A percentile compares a stretch with the other conserved stretches of the same genome.
Conservation (phyloP, 2,329 filamentous ascomycete species). For the Alternaria burnsii region DNA sequence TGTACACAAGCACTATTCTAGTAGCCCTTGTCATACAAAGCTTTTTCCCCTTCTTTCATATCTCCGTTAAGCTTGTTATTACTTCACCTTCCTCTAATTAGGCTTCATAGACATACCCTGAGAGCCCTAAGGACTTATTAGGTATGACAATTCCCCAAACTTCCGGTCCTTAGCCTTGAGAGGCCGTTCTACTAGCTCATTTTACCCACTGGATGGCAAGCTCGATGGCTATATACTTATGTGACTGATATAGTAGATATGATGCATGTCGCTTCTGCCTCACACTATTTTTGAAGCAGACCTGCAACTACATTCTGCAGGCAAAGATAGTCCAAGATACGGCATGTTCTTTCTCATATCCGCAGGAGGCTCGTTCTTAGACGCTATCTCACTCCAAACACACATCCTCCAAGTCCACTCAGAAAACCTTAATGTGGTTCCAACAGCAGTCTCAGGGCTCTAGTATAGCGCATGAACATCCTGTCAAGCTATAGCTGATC, state of each 20-base stretch:
- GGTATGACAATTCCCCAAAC: fast-evolving
- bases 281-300: not conserved
- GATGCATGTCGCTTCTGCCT: no score
- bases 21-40: not conserved
- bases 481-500: not conserved
- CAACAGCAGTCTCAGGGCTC: not conserved
- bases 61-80: not conserved
- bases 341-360: not conserved
- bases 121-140: fast-evolving
- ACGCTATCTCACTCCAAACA: not conserved
- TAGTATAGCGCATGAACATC: not conserved
- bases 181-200: no score
- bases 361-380: not conserved
- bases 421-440: not conserved
- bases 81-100: not conserved
- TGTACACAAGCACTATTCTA: not conserved
- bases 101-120: not conserved
- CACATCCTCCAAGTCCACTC: fast-evolving
- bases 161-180: fast-evolving
- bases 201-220: no score
- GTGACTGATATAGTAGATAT: no score
- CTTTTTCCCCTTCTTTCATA: not conserved
- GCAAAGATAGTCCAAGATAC: not conserved
- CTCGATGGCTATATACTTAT: no score
- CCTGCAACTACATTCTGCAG: not conserved